Percentiles rank a stretch among this genome's conserved stretches.
These are phyloP conservation scores for Lippia alba DNA, from an alignment of 305 asterid genomes.

Conservation along the genomic window DNA sequence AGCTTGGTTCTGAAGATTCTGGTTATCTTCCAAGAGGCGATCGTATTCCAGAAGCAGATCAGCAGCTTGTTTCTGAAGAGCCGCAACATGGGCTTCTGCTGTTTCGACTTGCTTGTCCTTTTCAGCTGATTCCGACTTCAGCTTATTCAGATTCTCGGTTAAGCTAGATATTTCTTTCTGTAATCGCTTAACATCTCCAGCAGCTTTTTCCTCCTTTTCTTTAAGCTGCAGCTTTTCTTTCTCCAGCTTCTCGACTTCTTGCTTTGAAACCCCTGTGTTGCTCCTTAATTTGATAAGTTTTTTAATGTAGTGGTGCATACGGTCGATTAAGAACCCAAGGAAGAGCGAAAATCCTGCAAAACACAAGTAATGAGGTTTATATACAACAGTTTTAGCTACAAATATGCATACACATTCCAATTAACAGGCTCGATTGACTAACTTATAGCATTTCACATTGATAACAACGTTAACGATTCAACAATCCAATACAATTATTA, in stretches of 20 bases:
- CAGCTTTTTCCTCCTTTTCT: slow-evolving; percentile 72
- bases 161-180: slow-evolving; percentile 59
- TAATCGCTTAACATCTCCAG: slow-evolving; percentile 56
- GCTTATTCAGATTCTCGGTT: slow-evolving; percentile 65
- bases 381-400: neutral
- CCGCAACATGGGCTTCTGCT: slow-evolving; percentile 76
- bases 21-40: slow-evolving; percentile 85
- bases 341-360: slow-evolving; percentile 78
- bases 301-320: slow-evolving; percentile 87
- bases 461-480: no score
- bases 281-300: slow-evolving; percentile 65
- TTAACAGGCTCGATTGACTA: no score
- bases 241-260: slow-evolving; percentile 74
- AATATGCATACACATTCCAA: no score
- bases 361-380: slow-evolving; percentile 6
- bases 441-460: no score
- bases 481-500: no score
- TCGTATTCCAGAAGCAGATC: slow-evolving; percentile 90
- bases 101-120: slow-evolving; percentile 78
- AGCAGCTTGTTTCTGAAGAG: slow-evolving; percentile 90
- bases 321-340: slow-evolving; percentile 86
- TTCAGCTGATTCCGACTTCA: slow-evolving; percentile 59
- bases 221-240: slow-evolving; percentile 70
- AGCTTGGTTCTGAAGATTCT: slow-evolving; percentile 77
- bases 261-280: slow-evolving; percentile 64